phyloP scores from a whole-genome alignment of 768 basidiomycete genomes.

The Leccinum aurantiacum region DNA sequence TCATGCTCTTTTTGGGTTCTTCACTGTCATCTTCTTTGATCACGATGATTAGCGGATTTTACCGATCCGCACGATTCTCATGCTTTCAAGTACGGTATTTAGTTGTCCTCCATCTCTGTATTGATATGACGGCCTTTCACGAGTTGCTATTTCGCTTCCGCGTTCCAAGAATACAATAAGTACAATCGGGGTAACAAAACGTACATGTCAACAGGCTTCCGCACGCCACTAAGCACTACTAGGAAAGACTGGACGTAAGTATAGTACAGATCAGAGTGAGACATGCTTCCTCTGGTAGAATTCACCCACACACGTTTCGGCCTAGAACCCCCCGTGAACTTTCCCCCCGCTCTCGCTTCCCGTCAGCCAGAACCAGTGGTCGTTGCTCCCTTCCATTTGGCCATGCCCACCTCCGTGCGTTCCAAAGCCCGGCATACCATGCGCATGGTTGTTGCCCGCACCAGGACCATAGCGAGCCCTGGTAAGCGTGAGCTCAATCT shows the following conservation, averaged over 20 bases:
- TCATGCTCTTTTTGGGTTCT: neutral
- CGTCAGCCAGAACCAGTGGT: slow-evolving; percentile 28
- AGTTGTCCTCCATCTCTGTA: neutral
- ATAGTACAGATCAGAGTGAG: neutral
- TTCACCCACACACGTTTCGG: too few species aligned
- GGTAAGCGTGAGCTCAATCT: slow-evolving; percentile 16
- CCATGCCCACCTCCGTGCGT: slow-evolving; percentile 16
- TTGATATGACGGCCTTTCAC: neutral
- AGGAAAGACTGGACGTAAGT: neutral
- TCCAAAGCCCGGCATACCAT: slow-evolving; percentile 19
- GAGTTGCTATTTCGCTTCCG: neutral
- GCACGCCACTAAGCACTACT: neutral
- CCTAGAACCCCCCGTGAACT: slow-evolving; percentile 1
- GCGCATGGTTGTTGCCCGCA: slow-evolving; percentile 10
- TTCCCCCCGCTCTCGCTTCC: slow-evolving; percentile 13
- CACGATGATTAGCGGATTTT: neutral
- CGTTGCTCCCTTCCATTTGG: slow-evolving; percentile 18
- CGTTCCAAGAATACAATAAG: neutral
- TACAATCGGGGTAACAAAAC: neutral
- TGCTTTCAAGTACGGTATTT: neutral
- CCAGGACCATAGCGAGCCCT: slow-evolving; percentile 16
- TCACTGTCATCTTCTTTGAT: neutral
- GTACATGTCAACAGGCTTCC: neutral
- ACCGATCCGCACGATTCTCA: neutral
- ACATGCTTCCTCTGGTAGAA: neutral